Conservation (phyloP, 345 rosid genomes). For the Anacardium occidentale region DNA sequence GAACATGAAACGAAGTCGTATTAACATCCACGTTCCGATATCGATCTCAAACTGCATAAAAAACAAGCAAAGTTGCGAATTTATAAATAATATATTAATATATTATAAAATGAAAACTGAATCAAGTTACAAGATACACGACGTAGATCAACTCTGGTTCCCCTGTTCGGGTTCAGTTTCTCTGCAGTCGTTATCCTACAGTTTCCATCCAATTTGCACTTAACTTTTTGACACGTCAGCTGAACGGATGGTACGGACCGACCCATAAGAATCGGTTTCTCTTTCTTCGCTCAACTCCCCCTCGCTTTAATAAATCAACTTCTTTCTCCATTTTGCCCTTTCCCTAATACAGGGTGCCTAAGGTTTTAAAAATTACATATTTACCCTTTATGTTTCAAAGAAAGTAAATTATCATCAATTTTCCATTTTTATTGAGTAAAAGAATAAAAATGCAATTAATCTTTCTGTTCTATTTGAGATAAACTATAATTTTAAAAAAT, state of each 20-base stretch:
- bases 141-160: background rate
- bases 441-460: too few relatives aligned
- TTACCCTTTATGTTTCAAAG: too few relatives aligned
- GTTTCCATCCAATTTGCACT: constrained; percentile 45
- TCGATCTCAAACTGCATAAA: constrained; percentile 27
- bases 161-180: constrained; percentile 30
- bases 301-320: background rate
- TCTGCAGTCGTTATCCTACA: constrained; percentile 56
- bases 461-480: too few relatives aligned
- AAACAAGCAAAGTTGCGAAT: background rate
- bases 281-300: background rate
- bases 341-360: too few relatives aligned
- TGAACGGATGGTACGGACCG: constrained; percentile 33
- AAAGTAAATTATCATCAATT: too few relatives aligned
- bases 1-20: constrained; percentile 14
- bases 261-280: constrained; percentile 14
- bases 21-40: constrained; percentile 23
- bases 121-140: background rate
- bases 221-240: constrained; percentile 56
- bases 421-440: too few relatives aligned
- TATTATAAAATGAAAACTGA: background rate
- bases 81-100: too few relatives aligned
- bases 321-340: background rate
- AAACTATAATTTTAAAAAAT: too few relatives aligned
- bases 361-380: too few relatives aligned